phyloP scores from a whole-genome alignment of 495 filamentous ascomycete genomes.

The Elasticomyces elasticus region DNA sequence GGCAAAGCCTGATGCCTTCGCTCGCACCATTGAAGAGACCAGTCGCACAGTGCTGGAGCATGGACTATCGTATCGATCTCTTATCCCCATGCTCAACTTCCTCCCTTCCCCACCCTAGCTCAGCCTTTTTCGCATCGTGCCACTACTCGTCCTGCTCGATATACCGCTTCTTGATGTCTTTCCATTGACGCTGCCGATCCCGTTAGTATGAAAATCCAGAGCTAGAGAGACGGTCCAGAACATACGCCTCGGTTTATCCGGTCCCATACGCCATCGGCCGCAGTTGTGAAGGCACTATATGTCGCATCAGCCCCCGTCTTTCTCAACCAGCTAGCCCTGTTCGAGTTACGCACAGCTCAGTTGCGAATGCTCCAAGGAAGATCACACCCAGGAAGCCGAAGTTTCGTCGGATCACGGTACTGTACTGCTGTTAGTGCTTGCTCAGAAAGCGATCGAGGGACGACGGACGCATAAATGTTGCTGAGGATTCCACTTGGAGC shows the following conservation, averaged over 20 bases:
- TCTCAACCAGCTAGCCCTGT: neutral
- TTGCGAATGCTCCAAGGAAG: constrained; percentile 78
- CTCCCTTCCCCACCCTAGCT: neutral
- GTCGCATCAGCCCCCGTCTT: neutral
- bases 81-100: neutral
- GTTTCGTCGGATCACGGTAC: constrained; percentile 76
- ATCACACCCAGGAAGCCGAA: constrained; percentile 73
- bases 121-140: neutral
- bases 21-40: too few relatives aligned
- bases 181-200: constrained; percentile 84
- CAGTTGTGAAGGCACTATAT: constrained; percentile 62
- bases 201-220: constrained; percentile 29
- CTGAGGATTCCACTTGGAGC: neutral
- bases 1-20: neutral
- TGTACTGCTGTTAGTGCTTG: constrained; percentile 34
- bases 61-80: too few relatives aligned
- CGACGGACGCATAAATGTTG: constrained; percentile 15
- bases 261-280: constrained; percentile 80
- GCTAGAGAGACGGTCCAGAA: constrained; percentile 9
- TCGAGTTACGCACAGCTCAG: constrained; percentile 63
- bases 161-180: constrained; percentile 91
- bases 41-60: too few relatives aligned
- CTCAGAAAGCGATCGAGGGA: neutral
- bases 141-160: constrained; percentile 43
- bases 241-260: constrained; percentile 79